Base-by-base conservation (phyloP, 352 stramenopile species). In the Blastocystis sp. region DNA sequence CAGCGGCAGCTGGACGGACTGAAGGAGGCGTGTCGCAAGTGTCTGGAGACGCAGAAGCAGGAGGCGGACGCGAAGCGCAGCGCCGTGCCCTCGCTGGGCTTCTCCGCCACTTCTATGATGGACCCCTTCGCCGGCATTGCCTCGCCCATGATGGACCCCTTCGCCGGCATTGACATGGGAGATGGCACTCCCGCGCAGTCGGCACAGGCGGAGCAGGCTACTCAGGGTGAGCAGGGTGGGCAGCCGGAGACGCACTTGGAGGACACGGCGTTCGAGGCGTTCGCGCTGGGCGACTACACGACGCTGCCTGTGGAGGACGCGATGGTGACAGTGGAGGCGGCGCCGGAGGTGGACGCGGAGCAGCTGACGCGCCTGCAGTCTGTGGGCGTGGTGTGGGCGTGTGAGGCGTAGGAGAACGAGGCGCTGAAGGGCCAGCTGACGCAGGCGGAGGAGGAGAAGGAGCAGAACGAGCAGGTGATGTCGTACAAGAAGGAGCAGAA, bases 401-500 rank as follows among this genome's bases (percentile, higher is more conserved):
- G 71, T 65, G 71, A 81, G 7, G 52, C 3, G 57, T 81, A 81
- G 71, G 71, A 81, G 52, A 81, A 81, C 34, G 71, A 19, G 45
- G 65, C 71, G 59, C 11, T 81, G 71, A 59, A 61, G 19, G 14
- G 4, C 11, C 40, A 81, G 57, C 71, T 81, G 59, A 28, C 21
- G 42, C 28, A 28, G 38, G 38, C 59, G 77, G n/a, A 69, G 62
- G 65, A 87, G 40, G 77, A 87, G 62, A 87, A 77, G 17, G 65
- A 81, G 59, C 43, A 81, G 71, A 81, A 81, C 48, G 66, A 19
- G 11, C 71, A 81, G 59, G 24, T 81, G 28, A 4, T 81, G 71
- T 64, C 62, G 60, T 77, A 57, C 42, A 87, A 87, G 59, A 17
- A 65, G 77, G 65, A 77, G 62, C 62, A 87, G 77, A 87, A 78